Conservation (phyloP, 2,329 filamentous ascomycete species). For the Triangularia setosa region DNA sequence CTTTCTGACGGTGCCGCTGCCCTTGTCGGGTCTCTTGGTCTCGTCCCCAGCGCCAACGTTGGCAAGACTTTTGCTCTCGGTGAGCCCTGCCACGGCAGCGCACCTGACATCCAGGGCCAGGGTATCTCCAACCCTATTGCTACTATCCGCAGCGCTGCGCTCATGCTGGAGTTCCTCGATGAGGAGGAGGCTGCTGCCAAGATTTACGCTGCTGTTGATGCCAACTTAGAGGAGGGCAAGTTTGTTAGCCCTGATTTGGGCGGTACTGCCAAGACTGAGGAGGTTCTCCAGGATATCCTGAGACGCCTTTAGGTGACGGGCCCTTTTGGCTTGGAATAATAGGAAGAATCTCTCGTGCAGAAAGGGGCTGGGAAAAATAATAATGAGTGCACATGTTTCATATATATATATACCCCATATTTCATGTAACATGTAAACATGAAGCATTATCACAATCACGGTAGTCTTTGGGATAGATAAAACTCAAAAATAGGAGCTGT, state of each 20-base stretch:
- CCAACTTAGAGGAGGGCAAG: conserved; percentile 77
- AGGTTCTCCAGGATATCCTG: conserved; percentile 85
- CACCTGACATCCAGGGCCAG: conserved; percentile 90
- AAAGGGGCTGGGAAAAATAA: background rate
- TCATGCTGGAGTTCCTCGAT: conserved; percentile 95
- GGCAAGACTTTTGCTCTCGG: conserved; percentile 93
- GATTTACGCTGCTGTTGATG: conserved; percentile 92
- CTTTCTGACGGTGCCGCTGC: conserved; percentile 93
- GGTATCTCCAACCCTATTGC: conserved; percentile 95
- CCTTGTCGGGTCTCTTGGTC: conserved; percentile 83
- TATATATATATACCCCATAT: conserved; percentile 12
- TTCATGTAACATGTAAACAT: conserved; percentile 7
- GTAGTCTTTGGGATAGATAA: background rate
- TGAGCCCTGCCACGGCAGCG: conserved; percentile 95
- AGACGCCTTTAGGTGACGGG: conserved; percentile 61
- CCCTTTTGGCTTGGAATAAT: background rate
- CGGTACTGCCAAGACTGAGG: conserved; percentile 76
- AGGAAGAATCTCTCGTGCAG: too few species aligned
- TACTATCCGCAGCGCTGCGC: conserved; percentile 80
- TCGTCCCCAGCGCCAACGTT: conserved; percentile 93
- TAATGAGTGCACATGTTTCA: background rate
- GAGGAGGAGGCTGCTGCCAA: conserved; percentile 80
- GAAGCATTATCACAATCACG: background rate
- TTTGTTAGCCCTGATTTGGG: conserved; percentile 86
- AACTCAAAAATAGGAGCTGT: background rate